Conservation (phyloP, 2,329 filamentous ascomycete species). For the Fusarium sp. region DNA sequence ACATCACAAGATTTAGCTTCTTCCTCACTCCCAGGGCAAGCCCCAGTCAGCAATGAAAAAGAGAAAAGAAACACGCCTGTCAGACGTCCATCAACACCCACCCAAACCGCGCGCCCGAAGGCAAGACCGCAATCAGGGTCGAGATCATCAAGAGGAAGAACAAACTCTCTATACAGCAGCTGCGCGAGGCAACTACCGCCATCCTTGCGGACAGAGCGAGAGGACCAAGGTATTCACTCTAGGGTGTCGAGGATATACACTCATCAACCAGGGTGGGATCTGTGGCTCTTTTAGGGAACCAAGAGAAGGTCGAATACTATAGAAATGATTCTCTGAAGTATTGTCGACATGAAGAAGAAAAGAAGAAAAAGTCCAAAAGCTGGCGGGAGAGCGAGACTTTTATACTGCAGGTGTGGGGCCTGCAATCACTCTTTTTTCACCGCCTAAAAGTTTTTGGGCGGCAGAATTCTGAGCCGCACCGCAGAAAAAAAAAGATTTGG, state of each 20-base stretch:
- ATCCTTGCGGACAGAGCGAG: slow-evolving; percentile 62
- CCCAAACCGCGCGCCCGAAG: slow-evolving; percentile 83
- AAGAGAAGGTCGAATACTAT: slow-evolving; percentile 96
- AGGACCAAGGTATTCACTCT: slow-evolving; percentile 51
- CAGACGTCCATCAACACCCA: slow-evolving; percentile 92
- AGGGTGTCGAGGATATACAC: slow-evolving; percentile 80
- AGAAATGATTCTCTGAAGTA: slow-evolving; percentile 93
- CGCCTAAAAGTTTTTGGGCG: slow-evolving; percentile 54
- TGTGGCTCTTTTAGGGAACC: slow-evolving; percentile 94
- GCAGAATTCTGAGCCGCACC: slow-evolving; percentile 44
- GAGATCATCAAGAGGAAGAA: slow-evolving; percentile 88
- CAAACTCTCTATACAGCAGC: slow-evolving; percentile 83
- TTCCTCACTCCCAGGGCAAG: slow-evolving; percentile 67
- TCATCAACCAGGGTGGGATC: slow-evolving; percentile 74
- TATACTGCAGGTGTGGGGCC: slow-evolving; percentile 41
- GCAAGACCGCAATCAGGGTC: slow-evolving; percentile 78
- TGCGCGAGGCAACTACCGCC: slow-evolving; percentile 61
- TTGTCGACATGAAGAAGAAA: slow-evolving; percentile 74
- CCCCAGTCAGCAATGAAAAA: slow-evolving; percentile 71
- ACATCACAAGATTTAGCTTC: slow-evolving; percentile 47
- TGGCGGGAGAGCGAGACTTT: slow-evolving; percentile 16
- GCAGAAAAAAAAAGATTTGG: slow-evolving; percentile 2
- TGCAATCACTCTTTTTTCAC: slow-evolving; percentile 46
- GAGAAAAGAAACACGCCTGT: slow-evolving; percentile 73
- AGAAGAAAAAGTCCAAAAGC: slow-evolving; percentile 57